Evolutionary conservation across 2,329 filamentous ascomycete genomes (phyloP), one percentile per base, ranked within the genome.

Genomic region (Penicillium sp.): DNA sequence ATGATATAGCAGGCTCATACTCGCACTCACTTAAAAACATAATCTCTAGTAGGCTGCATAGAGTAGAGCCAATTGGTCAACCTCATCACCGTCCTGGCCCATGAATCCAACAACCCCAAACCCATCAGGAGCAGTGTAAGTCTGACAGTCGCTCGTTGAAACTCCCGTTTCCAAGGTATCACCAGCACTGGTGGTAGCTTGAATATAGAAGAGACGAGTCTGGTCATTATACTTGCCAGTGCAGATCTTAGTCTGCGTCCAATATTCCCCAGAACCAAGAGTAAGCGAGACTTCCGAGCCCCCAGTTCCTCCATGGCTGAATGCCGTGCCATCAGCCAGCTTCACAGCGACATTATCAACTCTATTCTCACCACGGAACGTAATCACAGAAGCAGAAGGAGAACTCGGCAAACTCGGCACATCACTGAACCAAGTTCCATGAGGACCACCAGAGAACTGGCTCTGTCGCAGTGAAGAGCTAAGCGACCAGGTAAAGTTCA

Each of bases 191-290:
- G 81, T 84, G 1, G 73, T 79, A n/a, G 82, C 79, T 52, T 75
- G 60, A 55, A 83, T 77, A 64, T 80, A 85, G 64, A 86, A 84
- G 61, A 78, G 78, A 31, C 83, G 77, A n/a, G 79, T 82, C 13
- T 72, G 61, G 21, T 62, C 62, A 54, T 74, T 68, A 60, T 78
- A 75, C 62, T 79, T 63, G 13, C 76, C 83, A 59, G 78, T 73
- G 68, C 83, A 86, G 11, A 85, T 67, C 48, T 72, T 69, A 0
- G 80, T 80, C 24, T 66, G 61, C 1, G 72, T 76, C 76, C 83
- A 81, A 61, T 69, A 76, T 66, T 86, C 83, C 14, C 70, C 69
- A 2, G 62, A 57, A 1, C 47, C 75, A n/a, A 85, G 74, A 0
- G 69, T 71, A 45, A 86, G 72, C 4, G 72, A 71, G 3, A 64